Evolutionary conservation across 345 rosid genomes (phyloP), one percentile per base, ranked within the genome.

Genomic region (Turritis glabra): DNA sequence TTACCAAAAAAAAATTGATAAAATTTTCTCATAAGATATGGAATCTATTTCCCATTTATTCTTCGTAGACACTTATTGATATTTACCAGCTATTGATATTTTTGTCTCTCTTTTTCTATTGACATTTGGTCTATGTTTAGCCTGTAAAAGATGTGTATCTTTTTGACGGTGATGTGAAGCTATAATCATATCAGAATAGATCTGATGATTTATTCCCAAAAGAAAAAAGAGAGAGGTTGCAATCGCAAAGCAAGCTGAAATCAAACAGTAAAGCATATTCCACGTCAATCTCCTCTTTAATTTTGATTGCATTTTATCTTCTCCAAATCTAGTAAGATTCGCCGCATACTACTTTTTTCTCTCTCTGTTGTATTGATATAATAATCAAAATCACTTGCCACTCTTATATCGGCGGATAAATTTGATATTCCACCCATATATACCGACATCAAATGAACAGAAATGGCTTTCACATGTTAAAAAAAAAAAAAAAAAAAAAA

Each of bases 261-360:
- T 40, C 1, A 40, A 40, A 64, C 46, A 50, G 40, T 69, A 64
- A 64, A 33, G 76, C 72, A 77, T 77, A 71, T 77, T 71, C 72
- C 76, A 64, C 64, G 59, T 77, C 64, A 9, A 70, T 63, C 43
- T 44, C 10, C 19, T 69, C 71, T 77, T 69, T 76, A 37, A n/a
- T 44, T 35, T 63, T 53, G 75, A 50, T 67, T 32, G 58, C 70
- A 17, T 71, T 71, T 77, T 21, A 56, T 77, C 62, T 56, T 71
- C 38, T 64, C 76, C 72, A 77, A 77, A 77, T 77, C 80, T 64
- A 54, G 37, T 70, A 77, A 54, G 60, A 63, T 62, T 62, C 53
- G 71, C 12, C 66, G 7, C 23, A 25, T 44, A 46, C 15, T 43
- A 43, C 17, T 6, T 15, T 43, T 14, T 41, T 41, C 8, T 2